A percentile compares a stretch with the other conserved stretches of the same genome.
Evolutionary conservation across 768 basidiomycete genomes (phyloP).

Genomic region (Suillus decipiens): DNA sequence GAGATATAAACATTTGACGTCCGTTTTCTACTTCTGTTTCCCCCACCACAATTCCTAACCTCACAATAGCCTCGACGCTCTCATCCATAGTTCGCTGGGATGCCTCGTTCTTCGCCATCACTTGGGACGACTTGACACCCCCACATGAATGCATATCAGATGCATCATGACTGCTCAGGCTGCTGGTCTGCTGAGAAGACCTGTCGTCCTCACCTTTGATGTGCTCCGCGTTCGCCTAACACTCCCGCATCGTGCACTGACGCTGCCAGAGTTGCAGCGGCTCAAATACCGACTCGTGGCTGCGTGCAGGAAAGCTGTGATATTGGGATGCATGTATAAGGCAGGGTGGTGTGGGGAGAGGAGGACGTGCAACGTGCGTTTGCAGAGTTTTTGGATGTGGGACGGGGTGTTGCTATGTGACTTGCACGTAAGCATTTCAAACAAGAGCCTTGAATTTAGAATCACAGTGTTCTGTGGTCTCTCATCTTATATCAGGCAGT

Average conservation of each 20-base stretch:
- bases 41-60: not conserved
- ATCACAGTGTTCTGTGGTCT: not conserved
- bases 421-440: not conserved
- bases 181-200: conserved; percentile 49
- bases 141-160: conserved; percentile 74
- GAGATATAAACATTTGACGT: conserved; percentile 76
- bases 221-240: conserved; percentile 47
- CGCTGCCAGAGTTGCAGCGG: conserved; percentile 86
- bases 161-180: conserved; percentile 69
- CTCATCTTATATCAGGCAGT: not conserved
- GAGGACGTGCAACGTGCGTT: conserved; percentile 71
- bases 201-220: conserved; percentile 44
- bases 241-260: conserved; percentile 71
- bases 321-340: conserved; percentile 77
- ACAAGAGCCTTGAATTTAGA: not conserved
- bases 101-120: conserved; percentile 86
- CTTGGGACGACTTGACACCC: conserved; percentile 69
- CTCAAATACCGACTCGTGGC: conserved; percentile 90
- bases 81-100: conserved; percentile 98
- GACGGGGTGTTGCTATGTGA: not conserved
- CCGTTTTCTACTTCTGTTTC: not conserved
- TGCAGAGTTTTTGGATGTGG: conserved; percentile 67
- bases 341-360: conserved; percentile 75
- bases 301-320: conserved; percentile 87
- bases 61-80: conserved; percentile 44